Conservation (phyloP, 805 yeast species). For the Kregervanrija delftensis region DNA sequence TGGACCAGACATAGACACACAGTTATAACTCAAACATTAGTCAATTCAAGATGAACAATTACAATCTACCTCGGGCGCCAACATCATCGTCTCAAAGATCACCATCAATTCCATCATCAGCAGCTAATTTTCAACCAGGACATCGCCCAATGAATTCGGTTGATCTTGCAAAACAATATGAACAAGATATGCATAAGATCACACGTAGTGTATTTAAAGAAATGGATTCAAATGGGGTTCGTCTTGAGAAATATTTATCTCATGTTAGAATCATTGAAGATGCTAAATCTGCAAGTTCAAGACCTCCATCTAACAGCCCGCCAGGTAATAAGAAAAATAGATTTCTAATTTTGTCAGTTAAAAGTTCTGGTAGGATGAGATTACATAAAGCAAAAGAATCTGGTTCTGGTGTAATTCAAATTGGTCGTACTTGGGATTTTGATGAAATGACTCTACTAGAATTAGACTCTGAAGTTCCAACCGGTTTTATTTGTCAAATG, state of each 20-base stretch:
- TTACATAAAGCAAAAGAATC: constrained; percentile 84
- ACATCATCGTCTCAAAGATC: constrained; percentile 10
- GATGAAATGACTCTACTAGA: constrained; percentile 58
- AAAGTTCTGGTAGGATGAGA: constrained; percentile 55
- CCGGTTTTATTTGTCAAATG: constrained; percentile 54
- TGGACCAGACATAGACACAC: no score
- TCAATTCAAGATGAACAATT: neutral
- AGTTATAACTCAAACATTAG: neutral
- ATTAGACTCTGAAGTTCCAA: constrained; percentile 42
- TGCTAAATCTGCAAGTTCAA: constrained; percentile 55
- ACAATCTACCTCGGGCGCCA: neutral
- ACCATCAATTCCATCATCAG: constrained; percentile 5
- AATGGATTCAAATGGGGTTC: constrained; percentile 33
- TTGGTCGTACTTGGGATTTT: constrained; percentile 89
- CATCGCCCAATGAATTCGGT: constrained; percentile 14
- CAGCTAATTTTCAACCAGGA: constrained; percentile 1
- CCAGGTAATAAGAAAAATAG: constrained; percentile 51
- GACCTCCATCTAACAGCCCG: constrained; percentile 56
- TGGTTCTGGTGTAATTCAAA: constrained; percentile 67
- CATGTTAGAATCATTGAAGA: constrained; percentile 75
- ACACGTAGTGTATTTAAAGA: constrained; percentile 44
- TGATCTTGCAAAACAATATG: constrained; percentile 51
- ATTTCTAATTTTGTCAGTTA: constrained; percentile 53
- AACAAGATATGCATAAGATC: constrained; percentile 43
- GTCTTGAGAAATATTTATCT: constrained; percentile 58